Base-by-base conservation (phyloP, 352 stramenopile genomes). In the Blastocystis sp. region DNA sequence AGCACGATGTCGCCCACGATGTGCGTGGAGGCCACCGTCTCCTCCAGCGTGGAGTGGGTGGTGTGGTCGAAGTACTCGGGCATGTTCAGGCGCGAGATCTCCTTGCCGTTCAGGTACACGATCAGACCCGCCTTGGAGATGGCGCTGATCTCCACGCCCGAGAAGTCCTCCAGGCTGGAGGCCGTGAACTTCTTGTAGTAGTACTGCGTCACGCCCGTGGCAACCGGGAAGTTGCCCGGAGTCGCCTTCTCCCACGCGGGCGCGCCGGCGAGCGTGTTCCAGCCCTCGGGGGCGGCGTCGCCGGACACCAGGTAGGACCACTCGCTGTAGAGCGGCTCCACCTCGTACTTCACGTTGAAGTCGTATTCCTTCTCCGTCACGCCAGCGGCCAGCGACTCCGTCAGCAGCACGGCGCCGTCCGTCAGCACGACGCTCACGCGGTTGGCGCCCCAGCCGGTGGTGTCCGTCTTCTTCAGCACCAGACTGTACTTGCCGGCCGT, bases 251-350 rank as follows among this genome's bases (percentile, higher is more conserved):
- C 0, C 62, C 62, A 69, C 23, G 67, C 28, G 40, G 62, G 62
- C 5, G 62, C 40, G 40, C 1, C 28, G 14, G 62, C 62, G 40
- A 45, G 7, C 28, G 28, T 45, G 14, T 69, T 45, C 62, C 62
- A 69, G 40, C 14, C 14, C 28, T 40, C 7, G 40, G 62, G 28
- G 14, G 62, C 28, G 10, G 41, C 28, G 7, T 40, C 28, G 34
- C 70, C 70, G 62, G 43, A 53, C 19, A 80, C 70, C 1, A 80
- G 28, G n/a, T 80, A 80, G 19, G 43, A 65, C 70, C 70, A 80
- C 11, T 67, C n/a, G 17, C 23, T 66, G 59, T 34, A 62, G 21
- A n/a, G 48, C 34, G 70, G 70, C 34, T 38, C 1, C 2, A 80
- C 38, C 59, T 38, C 48, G 53, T 80, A 80, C 10, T 19, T 21